Percentiles rank a stretch among this genome's conserved stretches.
Evolutionary conservation across 1,284 basidiomycete genomes (phyloP).

Genomic region (Flammula alnicola): DNA sequence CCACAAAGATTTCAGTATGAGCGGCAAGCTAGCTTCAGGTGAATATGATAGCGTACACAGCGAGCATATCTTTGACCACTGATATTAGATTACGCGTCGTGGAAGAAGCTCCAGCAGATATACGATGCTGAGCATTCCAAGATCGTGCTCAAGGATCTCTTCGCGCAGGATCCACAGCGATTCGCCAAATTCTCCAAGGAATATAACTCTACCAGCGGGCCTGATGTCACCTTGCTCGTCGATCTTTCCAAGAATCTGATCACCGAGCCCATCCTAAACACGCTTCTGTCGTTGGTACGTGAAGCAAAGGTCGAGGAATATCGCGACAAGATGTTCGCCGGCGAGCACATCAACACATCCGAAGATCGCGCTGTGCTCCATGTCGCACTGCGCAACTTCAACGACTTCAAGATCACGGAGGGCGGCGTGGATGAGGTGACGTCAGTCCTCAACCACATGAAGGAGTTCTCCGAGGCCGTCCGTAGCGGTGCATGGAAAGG

Average conservation of each 20-base stretch:
- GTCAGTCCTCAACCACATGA: constrained; percentile 89
- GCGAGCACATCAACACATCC: constrained; percentile 98
- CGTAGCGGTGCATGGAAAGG: constrained; percentile 93
- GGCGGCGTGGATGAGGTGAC: constrained; percentile 84
- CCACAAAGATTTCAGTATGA: constrained; percentile 48
- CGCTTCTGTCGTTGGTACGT: constrained; percentile 80
- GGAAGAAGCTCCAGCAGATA: constrained; percentile 90
- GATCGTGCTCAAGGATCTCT: constrained; percentile 90
- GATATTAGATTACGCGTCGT: constrained; percentile 78
- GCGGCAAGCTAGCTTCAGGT: constrained; percentile 60
- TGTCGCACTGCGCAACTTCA: constrained; percentile 90
- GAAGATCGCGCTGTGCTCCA: constrained; percentile 97
- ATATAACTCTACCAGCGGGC: constrained; percentile 71
- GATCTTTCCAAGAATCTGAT: constrained; percentile 98
- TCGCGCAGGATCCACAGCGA: constrained; percentile 84
- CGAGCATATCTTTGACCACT: not conserved
- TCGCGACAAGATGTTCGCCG: constrained; percentile 93
- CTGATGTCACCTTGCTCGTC: constrained; percentile 83
- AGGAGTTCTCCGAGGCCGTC: constrained; percentile 86
- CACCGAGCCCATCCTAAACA: constrained; percentile 81
- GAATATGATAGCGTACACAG: constrained; percentile 3
- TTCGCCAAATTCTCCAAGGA: constrained; percentile 86
- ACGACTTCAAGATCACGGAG: constrained; percentile 79
- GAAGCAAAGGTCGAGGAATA: constrained; percentile 88
- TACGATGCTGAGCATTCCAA: constrained; percentile 78